These are phyloP conservation scores for Gossypium lobatum DNA, from an alignment of 441 rosid species.

Conservation along the genomic window DNA sequence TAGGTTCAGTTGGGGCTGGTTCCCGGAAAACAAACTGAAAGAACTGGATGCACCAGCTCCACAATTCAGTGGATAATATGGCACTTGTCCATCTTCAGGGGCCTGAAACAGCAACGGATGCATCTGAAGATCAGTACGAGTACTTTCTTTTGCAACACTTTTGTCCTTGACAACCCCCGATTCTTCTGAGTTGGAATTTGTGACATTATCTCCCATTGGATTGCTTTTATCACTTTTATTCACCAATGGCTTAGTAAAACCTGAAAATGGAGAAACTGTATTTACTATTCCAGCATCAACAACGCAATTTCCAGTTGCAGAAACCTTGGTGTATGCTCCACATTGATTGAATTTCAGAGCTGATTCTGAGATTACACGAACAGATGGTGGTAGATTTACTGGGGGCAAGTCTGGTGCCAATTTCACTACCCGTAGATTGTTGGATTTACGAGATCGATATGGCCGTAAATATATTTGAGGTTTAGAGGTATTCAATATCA, in stretches of 20 bases:
- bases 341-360: conserved; percentile 43
- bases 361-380: conserved; percentile 75
- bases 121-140: conserved; percentile 64
- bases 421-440: conserved; percentile 59
- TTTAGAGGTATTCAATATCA: conserved; percentile 27
- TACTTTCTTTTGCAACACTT: conserved; percentile 34
- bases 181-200: conserved; percentile 31
- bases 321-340: conserved; percentile 33
- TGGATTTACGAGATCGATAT: conserved; percentile 38
- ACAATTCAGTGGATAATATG: conserved; percentile 47
- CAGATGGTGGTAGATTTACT: conserved; percentile 89
- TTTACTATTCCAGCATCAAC: conserved; percentile 35
- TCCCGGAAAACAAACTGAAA: conserved; percentile 72
- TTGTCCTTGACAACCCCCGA: conserved; percentile 39
- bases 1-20: conserved; percentile 69
- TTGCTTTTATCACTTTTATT: conserved; percentile 27
- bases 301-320: conserved; percentile 19
- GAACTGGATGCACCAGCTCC: conserved; percentile 40
- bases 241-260: conserved; percentile 21
- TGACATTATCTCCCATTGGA: conserved; percentile 27
- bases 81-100: conserved; percentile 49
- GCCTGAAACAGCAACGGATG: conserved; percentile 87
- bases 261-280: conserved; percentile 31
- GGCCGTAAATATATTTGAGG: conserved; percentile 42
- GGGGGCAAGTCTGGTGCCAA: conserved; percentile 93